These are phyloP conservation scores for Boletus rubescentipes DNA, from an alignment of 768 basidiomycete genomes.

Conservation along the genomic window DNA sequence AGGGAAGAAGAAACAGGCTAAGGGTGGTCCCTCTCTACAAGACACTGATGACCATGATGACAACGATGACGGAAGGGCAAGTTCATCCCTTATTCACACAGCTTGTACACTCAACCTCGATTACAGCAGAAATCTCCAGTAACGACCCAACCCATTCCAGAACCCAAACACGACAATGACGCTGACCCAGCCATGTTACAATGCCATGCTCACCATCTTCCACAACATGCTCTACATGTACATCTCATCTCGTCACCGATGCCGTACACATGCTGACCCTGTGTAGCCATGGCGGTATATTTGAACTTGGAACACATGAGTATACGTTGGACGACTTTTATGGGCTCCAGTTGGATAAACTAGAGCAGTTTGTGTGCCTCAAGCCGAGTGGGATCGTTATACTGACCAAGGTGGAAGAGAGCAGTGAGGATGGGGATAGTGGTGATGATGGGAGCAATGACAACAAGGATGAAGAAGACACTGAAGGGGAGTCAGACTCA, in stretches of 20 bases:
- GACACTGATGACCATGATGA: conserved; percentile 7
- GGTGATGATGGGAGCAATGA: conserved; percentile 59
- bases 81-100: neutral
- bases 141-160: neutral
- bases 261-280: neutral
- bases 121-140: neutral
- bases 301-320: conserved; percentile 77
- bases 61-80: conserved; percentile 14
- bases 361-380: conserved; percentile 75
- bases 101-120: neutral
- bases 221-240: conserved; percentile 86
- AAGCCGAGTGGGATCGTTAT: conserved; percentile 64
- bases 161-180: conserved; percentile 30
- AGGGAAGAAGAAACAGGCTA: conserved; percentile 41
- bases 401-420: conserved; percentile 58
- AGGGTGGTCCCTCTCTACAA: neutral
- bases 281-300: conserved; percentile 82
- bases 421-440: conserved; percentile 61
- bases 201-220: conserved; percentile 84
- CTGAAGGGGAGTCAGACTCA: conserved; percentile 1
- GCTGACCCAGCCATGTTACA: conserved; percentile 69
- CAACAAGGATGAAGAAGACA: conserved; percentile 48
- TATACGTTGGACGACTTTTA: conserved; percentile 91
- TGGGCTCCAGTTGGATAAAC: conserved; percentile 75
- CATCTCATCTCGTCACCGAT: conserved; percentile 23